Conservation (phyloP, 2,329 filamentous ascomycete species). For the Allantophomopsis cytisporea region DNA sequence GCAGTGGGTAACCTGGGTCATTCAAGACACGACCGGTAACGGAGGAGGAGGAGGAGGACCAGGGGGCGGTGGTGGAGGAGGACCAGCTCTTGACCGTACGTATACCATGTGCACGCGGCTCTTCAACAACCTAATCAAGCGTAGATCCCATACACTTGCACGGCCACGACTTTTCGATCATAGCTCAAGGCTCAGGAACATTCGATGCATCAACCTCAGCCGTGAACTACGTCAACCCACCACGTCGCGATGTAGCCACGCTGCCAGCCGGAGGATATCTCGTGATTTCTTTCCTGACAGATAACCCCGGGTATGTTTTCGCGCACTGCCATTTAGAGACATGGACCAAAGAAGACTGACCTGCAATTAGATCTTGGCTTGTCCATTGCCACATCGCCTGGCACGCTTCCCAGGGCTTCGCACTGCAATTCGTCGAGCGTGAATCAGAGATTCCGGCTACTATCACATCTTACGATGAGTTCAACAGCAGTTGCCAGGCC, state of each 20-base stretch:
- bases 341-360: constrained; percentile 7
- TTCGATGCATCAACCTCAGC: constrained; percentile 16
- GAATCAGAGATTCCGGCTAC: too few species aligned
- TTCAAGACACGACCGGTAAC: too few species aligned
- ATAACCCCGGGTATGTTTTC: constrained; percentile 10
- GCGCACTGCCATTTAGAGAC: too few species aligned
- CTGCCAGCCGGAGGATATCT: constrained; percentile 21
- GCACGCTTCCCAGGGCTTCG: constrained; percentile 27
- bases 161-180: constrained; percentile 1
- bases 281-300: constrained; percentile 17
- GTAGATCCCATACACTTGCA: constrained; percentile 27
- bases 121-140: too few species aligned
- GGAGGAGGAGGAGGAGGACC: too few species aligned
- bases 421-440: too few species aligned
- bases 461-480: too few species aligned
- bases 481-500: too few species aligned
- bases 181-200: constrained; percentile 26
- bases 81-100: too few species aligned
- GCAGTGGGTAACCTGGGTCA: too few species aligned
- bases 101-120: too few species aligned
- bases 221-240: constrained; percentile 26
- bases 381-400: constrained; percentile 22
- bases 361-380: constrained; percentile 26
- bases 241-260: constrained; percentile 36
- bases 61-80: too few species aligned